Base-by-base conservation (phyloP, 441 rosid genomes). In the Kokia cookei region DNA sequence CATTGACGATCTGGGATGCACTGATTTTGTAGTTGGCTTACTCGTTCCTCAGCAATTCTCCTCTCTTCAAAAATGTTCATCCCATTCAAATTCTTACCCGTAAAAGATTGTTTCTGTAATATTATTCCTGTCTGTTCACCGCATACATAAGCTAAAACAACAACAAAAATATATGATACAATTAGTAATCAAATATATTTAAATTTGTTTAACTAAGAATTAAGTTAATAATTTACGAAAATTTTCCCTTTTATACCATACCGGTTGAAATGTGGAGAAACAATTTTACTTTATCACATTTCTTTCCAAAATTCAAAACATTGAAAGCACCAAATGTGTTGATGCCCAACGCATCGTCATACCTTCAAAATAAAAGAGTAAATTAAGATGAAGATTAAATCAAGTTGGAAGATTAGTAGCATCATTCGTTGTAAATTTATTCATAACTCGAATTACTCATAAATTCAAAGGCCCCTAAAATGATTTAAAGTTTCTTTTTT, bases 241-340 rank as follows among this genome's bases (percentile, higher is more conserved):
- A 24, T 1, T 5, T 1, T 6, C 6, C 0, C 5, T 32, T 32
- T 0, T 32, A 32, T 4, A 3, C 1, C 89, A 42, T 37, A 86
- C 88, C 88, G 0, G 92, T 86, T 11, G 66, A 47, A 3, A 60
- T 1, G 2, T 60, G 59, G 7, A 60, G 76, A 54, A 85, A 77
- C 64, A 82, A 64, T 54, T 81, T 71, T 10, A 80, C 1, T 1
- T 77, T 63, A 27, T 10, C 19, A 53, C 92, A 86, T 78, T 71
- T 78, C 76, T 85, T 86, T 1, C 86, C 86, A 61, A 85, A 88
- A 59, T 65, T 75, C 43, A 86, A 5, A 17, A 82, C 84, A 75
- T 85, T 57, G 64, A 64, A 40, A 3, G 88, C 82, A 61, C 89
- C 92, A 32, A 79, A 9, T 13, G 88, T 75, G 47, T 88, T 84